Base-by-base conservation (phyloP, 805 yeast genomes). In the Torulaspora quercuum region DNA sequence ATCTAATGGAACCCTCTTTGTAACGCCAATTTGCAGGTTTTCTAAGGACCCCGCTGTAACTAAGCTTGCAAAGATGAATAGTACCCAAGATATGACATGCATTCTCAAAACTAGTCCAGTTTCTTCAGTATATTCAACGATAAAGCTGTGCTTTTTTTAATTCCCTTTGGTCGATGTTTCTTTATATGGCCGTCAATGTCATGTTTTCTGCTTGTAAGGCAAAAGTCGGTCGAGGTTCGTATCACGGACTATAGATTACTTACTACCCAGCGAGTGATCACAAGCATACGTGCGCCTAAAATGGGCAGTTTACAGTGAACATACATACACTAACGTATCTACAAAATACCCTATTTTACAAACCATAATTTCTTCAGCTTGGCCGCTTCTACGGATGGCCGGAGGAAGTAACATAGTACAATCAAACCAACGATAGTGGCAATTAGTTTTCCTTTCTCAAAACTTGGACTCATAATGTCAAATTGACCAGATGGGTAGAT, bases 401-500 rank as follows among this genome's bases (percentile, higher is more conserved):
- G 72, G 19, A 78, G 58, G n/a, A 72, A 50, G 5, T 69, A 44
- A 29, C 75, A 75, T 0, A 67, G 67, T 0, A 67, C 56, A 1
- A 75, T 36, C 30, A 89, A 64, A 0, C 70, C 66, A 0, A 62
- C 59, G 3, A 89, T 70, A 1, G 95, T 84, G 5, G 68, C 44
- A 5, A 82, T 30, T 28, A 90, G 70, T 48, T 78, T 80, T 9
- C 65, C 54, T 52, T 76, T 82, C 49, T 81, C 86, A 55, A 92
- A 92, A 34, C 70, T 68, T 19, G 70, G 63, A 16, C 79, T 74
- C 57, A 90, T 69, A 33, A 76, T 68, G 62, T 90, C 98, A 61
- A 85, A 89, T 25, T 86, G 84, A 27, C 75, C 75, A 0, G 96
- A 85, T 0, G 97, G 96, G 33, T 82, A 73, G 11, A 83, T 70